Conservation (phyloP, 75 land plant genomes). For the Gnetum montanum region DNA sequence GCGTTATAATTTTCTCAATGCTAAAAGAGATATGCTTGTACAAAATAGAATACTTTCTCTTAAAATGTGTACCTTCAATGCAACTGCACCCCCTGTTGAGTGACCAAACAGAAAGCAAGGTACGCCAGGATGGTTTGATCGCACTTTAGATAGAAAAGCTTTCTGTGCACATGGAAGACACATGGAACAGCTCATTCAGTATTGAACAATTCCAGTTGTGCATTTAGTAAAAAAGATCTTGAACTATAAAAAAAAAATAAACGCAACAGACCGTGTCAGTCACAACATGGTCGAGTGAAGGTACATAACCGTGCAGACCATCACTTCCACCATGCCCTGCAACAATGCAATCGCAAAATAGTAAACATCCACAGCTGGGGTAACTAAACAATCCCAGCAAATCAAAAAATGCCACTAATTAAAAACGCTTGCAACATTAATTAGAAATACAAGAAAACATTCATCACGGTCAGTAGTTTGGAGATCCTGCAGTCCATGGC, state of each 20-base stretch:
- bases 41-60: background rate
- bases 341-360: background rate
- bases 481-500: too few species aligned
- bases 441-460: background rate
- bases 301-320: constrained; percentile 96
- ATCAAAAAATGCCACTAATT: background rate
- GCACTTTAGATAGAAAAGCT: constrained; percentile 49
- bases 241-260: background rate
- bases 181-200: background rate
- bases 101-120: constrained; percentile 94
- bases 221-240: constrained; percentile 1
- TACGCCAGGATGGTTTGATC: constrained; percentile 54
- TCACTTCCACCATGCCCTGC: constrained; percentile 99
- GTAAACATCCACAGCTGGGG: too few species aligned
- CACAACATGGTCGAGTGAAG: constrained; percentile 90
- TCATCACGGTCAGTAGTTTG: background rate
- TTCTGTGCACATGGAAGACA: constrained; percentile 23
- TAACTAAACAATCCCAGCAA: background rate
- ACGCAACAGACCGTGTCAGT: constrained; percentile 54
- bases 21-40: background rate
- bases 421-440: constrained; percentile 1
- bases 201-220: background rate
- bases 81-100: constrained; percentile 96
- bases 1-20: background rate
- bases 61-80: constrained; percentile 57